phyloP scores from a whole-genome alignment of 148 eudicot species.

The Persicaria tinctoria region DNA sequence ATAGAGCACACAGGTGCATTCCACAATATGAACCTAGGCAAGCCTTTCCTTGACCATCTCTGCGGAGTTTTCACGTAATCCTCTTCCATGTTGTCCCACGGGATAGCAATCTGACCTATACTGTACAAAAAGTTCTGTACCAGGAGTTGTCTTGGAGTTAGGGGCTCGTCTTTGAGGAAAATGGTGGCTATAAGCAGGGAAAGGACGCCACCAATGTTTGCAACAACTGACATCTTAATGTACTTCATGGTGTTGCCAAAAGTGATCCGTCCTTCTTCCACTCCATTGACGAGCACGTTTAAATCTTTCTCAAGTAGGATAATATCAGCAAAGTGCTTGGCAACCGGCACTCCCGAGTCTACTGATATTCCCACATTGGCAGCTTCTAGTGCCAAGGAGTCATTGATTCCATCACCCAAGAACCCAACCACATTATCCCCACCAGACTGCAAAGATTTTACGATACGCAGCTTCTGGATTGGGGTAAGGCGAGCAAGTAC shows the following conservation, averaged over 20 bases:
- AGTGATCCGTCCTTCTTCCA: slow-evolving; percentile 33
- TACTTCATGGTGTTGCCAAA: slow-evolving; percentile 44
- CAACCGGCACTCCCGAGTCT: slow-evolving; percentile 39
- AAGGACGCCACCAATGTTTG: slow-evolving; percentile 33
- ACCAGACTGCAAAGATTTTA: slow-evolving; percentile 34
- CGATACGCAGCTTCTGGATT: slow-evolving; percentile 38
- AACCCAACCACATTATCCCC: slow-evolving; percentile 41
- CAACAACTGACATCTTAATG: slow-evolving; percentile 41
- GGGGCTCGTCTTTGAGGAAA: slow-evolving; percentile 36
- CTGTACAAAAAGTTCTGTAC: slow-evolving; percentile 40
- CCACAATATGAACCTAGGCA: slow-evolving; percentile 37
- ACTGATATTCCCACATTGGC: slow-evolving; percentile 49
- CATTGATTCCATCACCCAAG: slow-evolving; percentile 46
- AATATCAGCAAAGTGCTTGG: slow-evolving; percentile 41
- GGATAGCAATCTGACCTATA: slow-evolving; percentile 41
- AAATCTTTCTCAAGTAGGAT: slow-evolving; percentile 45
- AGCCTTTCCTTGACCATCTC: slow-evolving; percentile 34
- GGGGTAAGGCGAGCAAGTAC: slow-evolving; percentile 48
- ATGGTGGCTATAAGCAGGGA: slow-evolving; percentile 34
- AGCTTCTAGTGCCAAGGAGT: slow-evolving; percentile 40
- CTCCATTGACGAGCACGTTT: slow-evolving; percentile 44
- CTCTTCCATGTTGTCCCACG: slow-evolving; percentile 49
- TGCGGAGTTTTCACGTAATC: slow-evolving; percentile 35
- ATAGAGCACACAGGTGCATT: slow-evolving; percentile 38
- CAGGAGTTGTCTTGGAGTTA: slow-evolving; percentile 36